These are phyloP conservation scores for Patellifolia procumbens DNA, from an alignment of 179 eudicot species.

Conservation along the genomic window DNA sequence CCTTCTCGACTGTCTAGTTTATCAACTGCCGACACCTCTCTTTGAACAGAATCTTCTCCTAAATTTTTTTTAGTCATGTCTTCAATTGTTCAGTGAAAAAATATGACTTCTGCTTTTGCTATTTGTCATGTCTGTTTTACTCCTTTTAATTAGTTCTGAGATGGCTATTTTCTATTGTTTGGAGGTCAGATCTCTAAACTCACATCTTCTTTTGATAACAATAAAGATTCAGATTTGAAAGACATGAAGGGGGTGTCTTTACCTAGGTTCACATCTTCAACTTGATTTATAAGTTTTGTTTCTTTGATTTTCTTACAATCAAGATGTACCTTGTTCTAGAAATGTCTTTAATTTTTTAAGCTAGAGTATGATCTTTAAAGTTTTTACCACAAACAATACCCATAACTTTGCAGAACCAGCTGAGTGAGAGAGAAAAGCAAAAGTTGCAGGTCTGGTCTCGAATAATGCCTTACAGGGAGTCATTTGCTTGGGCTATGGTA, in stretches of 20 bases:
- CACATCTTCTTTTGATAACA: too few relatives aligned
- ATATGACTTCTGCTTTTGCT: neutral
- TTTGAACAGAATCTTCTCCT: neutral
- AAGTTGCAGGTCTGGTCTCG: conserved; percentile 98
- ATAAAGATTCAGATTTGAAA: too few relatives aligned
- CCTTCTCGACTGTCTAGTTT: neutral
- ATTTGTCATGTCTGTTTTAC: neutral
- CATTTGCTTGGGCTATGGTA: conserved; percentile 96
- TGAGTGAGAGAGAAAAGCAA: conserved; percentile 97
- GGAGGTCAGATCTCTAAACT: neutral
- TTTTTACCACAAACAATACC: neutral
- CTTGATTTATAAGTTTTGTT: neutral
- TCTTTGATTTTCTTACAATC: neutral
- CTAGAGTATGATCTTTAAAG: neutral
- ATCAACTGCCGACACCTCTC: neutral
- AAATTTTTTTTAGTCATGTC: neutral
- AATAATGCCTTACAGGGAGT: conserved; percentile 94
- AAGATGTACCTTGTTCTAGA: neutral
- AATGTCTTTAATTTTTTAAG: neutral
- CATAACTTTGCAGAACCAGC: conserved; percentile 60
- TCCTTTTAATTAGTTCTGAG: neutral
- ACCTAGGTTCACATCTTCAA: neutral
- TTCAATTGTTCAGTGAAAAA: neutral
- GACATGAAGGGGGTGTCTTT: too few relatives aligned
- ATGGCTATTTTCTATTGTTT: neutral